Evolutionary conservation across 208 protist species (phyloP), one percentile per base, ranked within the genome.

Genomic region (Acanthamoeba lugdunensis): DNA sequence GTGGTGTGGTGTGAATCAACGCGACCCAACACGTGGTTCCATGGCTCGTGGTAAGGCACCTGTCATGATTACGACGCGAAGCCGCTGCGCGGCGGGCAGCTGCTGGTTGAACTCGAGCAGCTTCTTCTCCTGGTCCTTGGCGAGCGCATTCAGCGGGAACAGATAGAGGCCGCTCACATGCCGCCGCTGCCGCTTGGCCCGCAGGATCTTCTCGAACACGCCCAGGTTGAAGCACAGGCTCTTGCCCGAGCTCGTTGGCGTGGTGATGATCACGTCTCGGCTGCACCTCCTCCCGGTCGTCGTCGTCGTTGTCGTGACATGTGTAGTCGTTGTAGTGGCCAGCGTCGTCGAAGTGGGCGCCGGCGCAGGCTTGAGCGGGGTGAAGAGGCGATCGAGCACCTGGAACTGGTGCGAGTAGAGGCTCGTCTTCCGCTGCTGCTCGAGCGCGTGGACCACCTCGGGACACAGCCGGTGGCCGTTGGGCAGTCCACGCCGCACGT

Each of bases 141-240:
- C 79, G 41, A 88, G 33, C 79, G 79, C 79, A n/a, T 54, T 88
- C 23, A 88, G 52, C 79, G 79, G 79, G 79, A 88, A 88, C 48
- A 88, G 79, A 41, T 88, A 88, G 50, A 88, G 52, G 11, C 50
- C 79, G 52, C 48, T 63, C 50, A 63, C 79, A 0, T 14, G n/a
- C 45, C 23, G 25, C 7, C 71, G 21, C 28, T 48, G 28, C 7
- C 71, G 71, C 52, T 88, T 88, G 50, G 50, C 52, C 48, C 50
- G 79, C 25, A 88, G 14, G 25, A 88, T 65, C 50, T 65, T 88
- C 28, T 88, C 79, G 28, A 88, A 88, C 13, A 88, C 52, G 79
- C 79, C 79, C 79, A 88, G 25, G 50, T 88, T 88, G 79, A 88
- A 88, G 79, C 79, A 88, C 28, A 88, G 79, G 50, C 48, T 63